Base-by-base conservation (phyloP, 768 basidiomycete genomes). In the Boletus subparvulus region DNA sequence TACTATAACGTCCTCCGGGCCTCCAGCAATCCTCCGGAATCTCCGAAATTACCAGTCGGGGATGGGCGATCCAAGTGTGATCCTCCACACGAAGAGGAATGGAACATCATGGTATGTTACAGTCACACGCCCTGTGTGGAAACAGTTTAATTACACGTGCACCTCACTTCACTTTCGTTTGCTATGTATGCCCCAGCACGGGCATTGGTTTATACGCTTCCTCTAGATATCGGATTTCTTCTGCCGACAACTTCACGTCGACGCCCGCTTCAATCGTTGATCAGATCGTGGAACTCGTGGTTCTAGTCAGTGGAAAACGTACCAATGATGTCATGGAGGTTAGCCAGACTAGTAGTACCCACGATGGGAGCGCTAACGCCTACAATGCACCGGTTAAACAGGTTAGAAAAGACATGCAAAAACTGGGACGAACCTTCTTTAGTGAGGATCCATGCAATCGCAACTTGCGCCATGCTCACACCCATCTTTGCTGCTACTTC, bases 191-290 rank as follows among this genome's bases (percentile, higher is more conserved):
- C n/a, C 80, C 78, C 7, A 78, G 59, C 24, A 80, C 68, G 12
- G 68, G 41, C 58, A 71, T 71, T 6, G 82, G 74, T 43, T 53
- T 57, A 65, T 84, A 84, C 1, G 70, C 67, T 59, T 79, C 76
- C 46, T 76, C 75, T 47, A 85, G 70, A 44, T 72, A 74, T 53
- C 75, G 70, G 37, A 79, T 69, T 58, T 85, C 84, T 26, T 83
- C 83, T 16, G 68, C 66, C 0, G 76, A 76, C 56, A 85, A 69
- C 43, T 75, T 67, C 45, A 84, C 59, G 35, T 80, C 68, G 42
- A 80, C 65, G 1, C 67, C 68, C 50, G 54, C 75, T 76, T 50
- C 14, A 33, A 36, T 16, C 7, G 6, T 2, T 33, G 19, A n/a
- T 68, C 19, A 69, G 49, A 17, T 50, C 46, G 17, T 32, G 13